Evolutionary conservation across 2,329 filamentous ascomycete species (phyloP), one percentile per base, ranked within the genome.

Genomic region (Colletotrichum sp.): DNA sequence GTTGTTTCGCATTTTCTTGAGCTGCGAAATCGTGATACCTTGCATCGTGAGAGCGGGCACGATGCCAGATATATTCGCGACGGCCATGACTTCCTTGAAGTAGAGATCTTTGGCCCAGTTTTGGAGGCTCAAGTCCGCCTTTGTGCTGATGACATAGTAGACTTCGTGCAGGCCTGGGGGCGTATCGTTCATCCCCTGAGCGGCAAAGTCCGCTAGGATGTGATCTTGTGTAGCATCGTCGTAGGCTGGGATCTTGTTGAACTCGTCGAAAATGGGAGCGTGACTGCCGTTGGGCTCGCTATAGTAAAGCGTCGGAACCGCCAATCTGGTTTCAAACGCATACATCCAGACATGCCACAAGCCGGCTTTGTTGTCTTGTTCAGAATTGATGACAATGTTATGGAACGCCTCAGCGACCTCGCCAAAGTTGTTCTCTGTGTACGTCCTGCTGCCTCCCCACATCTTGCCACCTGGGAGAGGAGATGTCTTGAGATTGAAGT

Each of bases 401-500:
- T 81, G 77, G 24, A 85, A 83, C 15, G 34, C 34, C 34, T 36
- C 34, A 36, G 34, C 34, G 6, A 84, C 84, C 16, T 82, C 76
- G 18, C 83, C 72, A 32, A 84, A 83, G 4, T 81, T 74, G n/a
- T 81, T 80, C 72, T 81, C 81, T n/a, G 72, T 76, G 77, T 83
- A 86, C 13, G 79, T 75, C n/a, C 80, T 80, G 4, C 80, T 69
- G 9, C 85, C 85, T 39, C 84, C 86, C 83, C 85, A 86, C 67
- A 89, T 80, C 3, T 81, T 48, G 18, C 83, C 84, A 10, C 80
- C 71, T 1, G 77, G 77, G 18, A 82, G 83, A 1, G 82, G 80
- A 57, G 84, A 83, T 1, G 85, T 85, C 16, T 81, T 80, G 16
- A 89, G 79, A 26, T 86, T 84, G 80, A 92, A 86, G 10, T 88